Evolutionary conservation across 2,329 filamentous ascomycete species (phyloP).

Genomic region (Ambrosiella cleistominuta): DNA sequence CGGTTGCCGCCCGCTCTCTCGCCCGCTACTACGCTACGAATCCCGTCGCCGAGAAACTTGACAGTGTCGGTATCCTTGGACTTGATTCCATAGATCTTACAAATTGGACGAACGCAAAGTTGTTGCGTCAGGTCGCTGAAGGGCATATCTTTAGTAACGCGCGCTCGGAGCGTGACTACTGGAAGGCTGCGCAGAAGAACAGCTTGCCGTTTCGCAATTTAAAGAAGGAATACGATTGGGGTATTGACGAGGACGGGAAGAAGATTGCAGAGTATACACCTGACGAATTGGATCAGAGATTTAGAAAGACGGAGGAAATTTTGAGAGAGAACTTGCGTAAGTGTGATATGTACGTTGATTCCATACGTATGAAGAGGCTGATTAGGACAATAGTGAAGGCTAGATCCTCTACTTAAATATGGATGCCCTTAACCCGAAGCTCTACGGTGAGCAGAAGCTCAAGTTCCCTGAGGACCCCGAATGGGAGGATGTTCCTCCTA

Average conservation of each 20-base stretch:
- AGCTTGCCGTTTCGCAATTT: slow-evolving; percentile 31
- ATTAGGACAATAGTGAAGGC: not conserved
- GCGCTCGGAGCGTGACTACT: slow-evolving; percentile 39
- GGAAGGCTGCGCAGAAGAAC: slow-evolving; percentile 37
- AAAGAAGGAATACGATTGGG: slow-evolving; percentile 24
- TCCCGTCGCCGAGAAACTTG: slow-evolving; percentile 28
- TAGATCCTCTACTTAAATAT: slow-evolving; percentile 23
- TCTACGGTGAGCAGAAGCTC: slow-evolving; percentile 33
- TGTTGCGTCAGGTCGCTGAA: slow-evolving; percentile 26
- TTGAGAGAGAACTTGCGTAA: slow-evolving; percentile 23
- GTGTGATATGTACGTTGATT: slow-evolving; percentile 15
- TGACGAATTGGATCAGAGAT: slow-evolving; percentile 28
- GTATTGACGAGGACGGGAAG: slow-evolving; percentile 31
- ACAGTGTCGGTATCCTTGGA: slow-evolving; percentile 27
- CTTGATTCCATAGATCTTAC: slow-evolving; percentile 32
- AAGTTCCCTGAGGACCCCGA: slow-evolving; percentile 42
- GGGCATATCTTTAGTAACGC: slow-evolving; percentile 21
- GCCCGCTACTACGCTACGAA: slow-evolving; percentile 33
- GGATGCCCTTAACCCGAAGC: slow-evolving; percentile 30
- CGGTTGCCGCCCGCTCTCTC: slow-evolving; percentile 30
- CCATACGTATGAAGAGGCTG: slow-evolving; percentile 23
- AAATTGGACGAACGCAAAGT: slow-evolving; percentile 29
- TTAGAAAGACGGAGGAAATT: slow-evolving; percentile 25
- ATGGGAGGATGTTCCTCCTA: slow-evolving; percentile 73
- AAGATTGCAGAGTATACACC: slow-evolving; percentile 31